Evolutionary conservation across 2,329 filamentous ascomycete species (phyloP), one percentile per base, ranked within the genome.

Genomic region (Venturia aucupariae): DNA sequence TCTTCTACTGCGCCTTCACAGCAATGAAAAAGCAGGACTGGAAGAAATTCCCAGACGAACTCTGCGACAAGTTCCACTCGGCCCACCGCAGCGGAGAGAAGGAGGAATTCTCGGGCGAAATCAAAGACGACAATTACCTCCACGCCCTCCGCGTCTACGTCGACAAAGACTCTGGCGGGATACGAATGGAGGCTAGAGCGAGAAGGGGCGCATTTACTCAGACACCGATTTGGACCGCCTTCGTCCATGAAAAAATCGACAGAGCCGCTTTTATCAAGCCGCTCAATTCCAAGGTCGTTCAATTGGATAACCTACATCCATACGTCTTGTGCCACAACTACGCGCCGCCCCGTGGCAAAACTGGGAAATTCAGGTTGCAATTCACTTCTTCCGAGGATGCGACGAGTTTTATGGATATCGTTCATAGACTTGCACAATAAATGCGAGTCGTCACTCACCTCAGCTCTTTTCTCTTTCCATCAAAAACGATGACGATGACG

Each of bases 211-310:
- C 78, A 1, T 77, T 81, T 72, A 79, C 80, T 67, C 75, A 78
- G 24, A 80, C 82, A 2, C 84, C 84, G 0, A 81, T 86, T 64
- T 87, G 84, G 84, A 87, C 83, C 2, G 81, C 81, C 0, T 84
- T 84, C 66, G 76, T 84, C 24, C 81, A 80, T 0, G 72, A 78
- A 30, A 77, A 80, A 64, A 72, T 83, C 41, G 72, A 73, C 35
- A 74, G 77, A 62, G 76, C 72, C 5, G 74, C 73, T 41, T 85
- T 83, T 82, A 76, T 82, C 65, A 77, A 76, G 48, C 73, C 72
- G 13, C 68, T 77, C 0, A 75, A 75, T 1, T 61, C 76, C 1
- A 77, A 75, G 46, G 76, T 77, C 1, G 72, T 84, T 2, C 71
- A 80, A 30, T 71, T 86, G 27, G 75, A 76, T n/a, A 76, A 81